Evolutionary conservation across 75 land plant species (phyloP), one percentile per base, ranked within the genome.

Genomic region (Ceratopteris richardii): DNA sequence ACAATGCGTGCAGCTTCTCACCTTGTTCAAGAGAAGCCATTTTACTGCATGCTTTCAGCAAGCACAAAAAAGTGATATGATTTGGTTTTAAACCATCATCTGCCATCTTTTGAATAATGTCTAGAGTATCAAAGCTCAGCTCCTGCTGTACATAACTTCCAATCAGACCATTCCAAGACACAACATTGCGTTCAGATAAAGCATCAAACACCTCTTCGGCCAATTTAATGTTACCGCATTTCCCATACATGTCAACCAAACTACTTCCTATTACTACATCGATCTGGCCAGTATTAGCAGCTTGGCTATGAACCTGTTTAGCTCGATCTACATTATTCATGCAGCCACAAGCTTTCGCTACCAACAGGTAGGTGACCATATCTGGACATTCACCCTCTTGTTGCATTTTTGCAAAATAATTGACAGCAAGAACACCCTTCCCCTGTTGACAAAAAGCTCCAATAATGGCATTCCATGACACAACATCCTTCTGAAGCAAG

Each of bases 81-180:
- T 84, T 83, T 19, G 88, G 84, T 51, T 76, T 77, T 60, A 81
- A 55, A 2, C 71, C 51, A 10, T 57, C 67, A 6, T 31, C 52
- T 37, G 75, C 66, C 84, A 87, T 81, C 24, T 62, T 54, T 54
- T 59, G 48, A 55, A 66, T 77, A 31, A 56, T 36, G 2, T 25
- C 60, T 16, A 81, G 54, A 12, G 87, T 76, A 43, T 71, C 72
- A 9, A 75, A 67, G 54, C 64, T 68, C 12, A 26, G 39, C 29
- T 68, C 90, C 51, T 80, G 83, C 62, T 82, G 86, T 39, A 72
- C 81, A 61, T 69, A 60, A 31, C 77, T 80, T 54, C 79, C 64
- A 56, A 88, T 82, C 1, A 85, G 71, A 22, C 83, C 74, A 64
- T 82, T 85, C 94, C 89, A 88, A 14, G 94, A 77, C 13, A 88